Evolutionary conservation across 305 asterid species (phyloP).

Genomic region (Fraxinus paxiana): DNA sequence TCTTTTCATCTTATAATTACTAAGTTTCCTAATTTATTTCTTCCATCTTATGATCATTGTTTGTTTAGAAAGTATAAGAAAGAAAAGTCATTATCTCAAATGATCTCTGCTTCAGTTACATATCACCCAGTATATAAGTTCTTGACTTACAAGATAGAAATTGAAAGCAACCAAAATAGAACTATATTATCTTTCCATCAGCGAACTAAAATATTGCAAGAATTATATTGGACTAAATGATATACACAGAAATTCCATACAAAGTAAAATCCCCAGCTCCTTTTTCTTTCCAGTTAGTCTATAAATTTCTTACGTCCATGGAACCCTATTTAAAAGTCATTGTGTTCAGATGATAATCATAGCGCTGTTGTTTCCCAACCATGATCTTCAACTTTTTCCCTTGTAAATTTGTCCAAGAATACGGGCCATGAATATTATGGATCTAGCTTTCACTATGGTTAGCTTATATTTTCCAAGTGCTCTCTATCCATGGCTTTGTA

Average conservation of each 20-base stretch:
- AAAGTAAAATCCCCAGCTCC: not conserved
- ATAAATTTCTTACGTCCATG: not conserved
- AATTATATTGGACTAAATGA: not conserved
- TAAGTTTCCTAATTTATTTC: not conserved
- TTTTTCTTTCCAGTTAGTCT: not conserved
- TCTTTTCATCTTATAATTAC: not conserved
- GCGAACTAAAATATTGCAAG: not conserved
- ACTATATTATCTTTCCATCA: not conserved
- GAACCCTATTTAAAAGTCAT: not conserved
- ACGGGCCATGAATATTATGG: not conserved
- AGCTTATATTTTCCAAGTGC: not conserved
- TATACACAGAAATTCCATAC: not conserved
- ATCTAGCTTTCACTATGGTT: slow-evolving; percentile 2
- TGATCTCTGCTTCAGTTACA: not conserved
- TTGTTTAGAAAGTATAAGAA: not conserved
- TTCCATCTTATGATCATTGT: not conserved
- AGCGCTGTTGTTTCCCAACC: not conserved
- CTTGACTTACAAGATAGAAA: not conserved
- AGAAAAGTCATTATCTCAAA: slow-evolving; percentile 6
- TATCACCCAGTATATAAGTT: not conserved
- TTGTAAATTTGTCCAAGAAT: not conserved
- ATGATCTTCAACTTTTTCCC: not conserved
- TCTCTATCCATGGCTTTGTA: not conserved
- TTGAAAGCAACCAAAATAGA: not conserved
- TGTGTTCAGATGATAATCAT: not conserved